Conservation (phyloP, 2,329 filamentous ascomycete species). For the Phaeosphaeriaceae sp. region DNA sequence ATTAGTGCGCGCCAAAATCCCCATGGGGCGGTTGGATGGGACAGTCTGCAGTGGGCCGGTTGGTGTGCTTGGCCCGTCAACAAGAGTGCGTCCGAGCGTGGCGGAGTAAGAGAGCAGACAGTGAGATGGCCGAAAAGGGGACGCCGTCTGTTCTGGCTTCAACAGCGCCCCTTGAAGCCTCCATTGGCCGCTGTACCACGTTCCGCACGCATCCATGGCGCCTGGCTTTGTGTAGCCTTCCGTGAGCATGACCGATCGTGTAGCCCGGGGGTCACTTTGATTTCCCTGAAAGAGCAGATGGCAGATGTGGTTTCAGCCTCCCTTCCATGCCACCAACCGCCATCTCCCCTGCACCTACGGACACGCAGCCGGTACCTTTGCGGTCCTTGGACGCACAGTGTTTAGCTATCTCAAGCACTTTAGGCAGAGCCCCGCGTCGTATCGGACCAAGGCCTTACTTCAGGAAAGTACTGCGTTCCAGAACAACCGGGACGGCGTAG, state of each 20-base stretch:
- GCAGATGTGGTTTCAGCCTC: constrained; percentile 28
- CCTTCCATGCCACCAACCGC: background rate
- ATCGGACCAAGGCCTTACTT: constrained; percentile 44
- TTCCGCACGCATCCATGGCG: constrained; percentile 11
- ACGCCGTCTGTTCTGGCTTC: background rate
- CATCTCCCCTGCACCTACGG: background rate
- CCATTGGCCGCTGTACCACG: constrained; percentile 34
- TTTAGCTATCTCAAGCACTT: constrained; percentile 16
- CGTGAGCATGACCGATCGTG: background rate
- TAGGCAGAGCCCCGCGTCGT: constrained; percentile 21
- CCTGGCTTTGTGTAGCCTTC: constrained; percentile 4
- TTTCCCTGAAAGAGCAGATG: background rate
- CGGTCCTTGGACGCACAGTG: constrained; percentile 17
- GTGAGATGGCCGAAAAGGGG: constrained; percentile 17
- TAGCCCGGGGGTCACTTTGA: background rate
- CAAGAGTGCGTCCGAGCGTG: constrained; percentile 33
- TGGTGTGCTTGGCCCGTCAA: constrained; percentile 30
- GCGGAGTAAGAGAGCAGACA: constrained; percentile 21
- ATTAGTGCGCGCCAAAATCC: constrained; percentile 32
- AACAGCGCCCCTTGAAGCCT: constrained; percentile 13
- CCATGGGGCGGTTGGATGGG: constrained; percentile 48
- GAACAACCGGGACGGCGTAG: constrained; percentile 40
- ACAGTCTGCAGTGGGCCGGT: constrained; percentile 30
- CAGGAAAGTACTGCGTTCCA: constrained; percentile 42
- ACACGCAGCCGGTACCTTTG: constrained; percentile 17